Evolutionary conservation across 2,329 filamentous ascomycete genomes (phyloP).

Genomic region (Paraconiothyrium brasiliense): DNA sequence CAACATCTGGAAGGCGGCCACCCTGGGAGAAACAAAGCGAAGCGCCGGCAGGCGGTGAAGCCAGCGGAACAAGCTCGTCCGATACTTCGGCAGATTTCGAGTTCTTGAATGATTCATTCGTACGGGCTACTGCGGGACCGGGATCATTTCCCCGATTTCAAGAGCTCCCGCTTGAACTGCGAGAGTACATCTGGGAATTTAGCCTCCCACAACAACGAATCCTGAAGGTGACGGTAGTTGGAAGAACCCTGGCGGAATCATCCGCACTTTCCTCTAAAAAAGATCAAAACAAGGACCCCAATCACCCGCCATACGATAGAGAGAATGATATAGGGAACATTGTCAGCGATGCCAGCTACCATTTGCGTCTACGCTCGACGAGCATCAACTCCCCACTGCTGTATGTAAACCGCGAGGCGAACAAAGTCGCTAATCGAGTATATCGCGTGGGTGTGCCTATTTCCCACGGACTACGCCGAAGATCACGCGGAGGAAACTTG

Average conservation of each 20-base stretch:
- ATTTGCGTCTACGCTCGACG: constrained; percentile 15
- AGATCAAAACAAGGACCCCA: neutral
- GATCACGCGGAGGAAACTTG: neutral
- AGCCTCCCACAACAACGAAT: constrained; percentile 8
- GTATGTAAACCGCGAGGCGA: constrained; percentile 20
- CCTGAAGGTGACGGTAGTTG: constrained; percentile 10
- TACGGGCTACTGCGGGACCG: neutral
- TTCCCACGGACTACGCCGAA: neutral
- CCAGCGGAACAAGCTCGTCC: neutral
- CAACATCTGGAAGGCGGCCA: neutral
- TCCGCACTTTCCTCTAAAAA: no score
- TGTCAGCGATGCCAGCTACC: constrained; percentile 20
- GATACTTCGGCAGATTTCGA: constrained; percentile 7
- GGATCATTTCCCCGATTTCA: constrained; percentile 14
- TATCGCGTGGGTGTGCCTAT: constrained; percentile 19
- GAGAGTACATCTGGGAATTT: constrained; percentile 6
- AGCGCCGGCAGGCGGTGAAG: neutral
- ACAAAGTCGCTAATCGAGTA: constrained; percentile 13
- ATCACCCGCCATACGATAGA: constrained; percentile 10
- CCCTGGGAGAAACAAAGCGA: constrained; percentile 8
- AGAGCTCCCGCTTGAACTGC: constrained; percentile 8
- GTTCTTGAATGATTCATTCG: constrained; percentile 14
- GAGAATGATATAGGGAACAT: constrained; percentile 19
- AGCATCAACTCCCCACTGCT: constrained; percentile 15
- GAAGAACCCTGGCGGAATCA: neutral